phyloP scores from a whole-genome alignment of 305 asterid genomes.

The Andrographis paniculata region DNA sequence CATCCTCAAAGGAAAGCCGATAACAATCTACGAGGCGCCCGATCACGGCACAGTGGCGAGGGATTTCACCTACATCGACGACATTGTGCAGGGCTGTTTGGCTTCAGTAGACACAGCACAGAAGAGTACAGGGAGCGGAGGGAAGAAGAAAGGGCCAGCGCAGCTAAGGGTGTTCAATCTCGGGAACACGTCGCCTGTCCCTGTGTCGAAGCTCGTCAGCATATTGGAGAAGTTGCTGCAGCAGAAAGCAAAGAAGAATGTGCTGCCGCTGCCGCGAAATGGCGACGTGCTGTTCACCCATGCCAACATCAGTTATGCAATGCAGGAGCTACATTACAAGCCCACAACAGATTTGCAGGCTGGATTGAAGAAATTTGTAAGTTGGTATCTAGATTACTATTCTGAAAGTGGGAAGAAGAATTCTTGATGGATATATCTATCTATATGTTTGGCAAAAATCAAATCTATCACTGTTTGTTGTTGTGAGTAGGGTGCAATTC shows the following conservation, averaged over 20 bases:
- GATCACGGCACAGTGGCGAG: slow-evolving; percentile 23
- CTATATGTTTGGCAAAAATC: background rate
- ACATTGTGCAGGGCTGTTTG: slow-evolving; percentile 25
- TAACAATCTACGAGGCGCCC: slow-evolving; percentile 20
- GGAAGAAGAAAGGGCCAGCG: slow-evolving; percentile 27
- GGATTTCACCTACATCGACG: slow-evolving; percentile 30
- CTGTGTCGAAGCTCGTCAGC: slow-evolving; percentile 29
- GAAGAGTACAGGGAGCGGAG: slow-evolving; percentile 31
- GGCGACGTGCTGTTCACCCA: slow-evolving; percentile 36
- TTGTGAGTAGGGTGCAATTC: too few relatives aligned
- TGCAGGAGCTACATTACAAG: slow-evolving; percentile 26
- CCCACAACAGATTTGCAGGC: slow-evolving; percentile 31
- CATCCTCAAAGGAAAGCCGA: slow-evolving; percentile 25
- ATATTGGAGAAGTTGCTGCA: slow-evolving; percentile 28
- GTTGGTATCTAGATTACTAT: slow-evolving; percentile 30
- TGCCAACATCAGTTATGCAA: slow-evolving; percentile 36
- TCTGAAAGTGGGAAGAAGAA: slow-evolving; percentile 16
- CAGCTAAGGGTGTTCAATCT: slow-evolving; percentile 32
- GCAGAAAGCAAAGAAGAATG: slow-evolving; percentile 25
- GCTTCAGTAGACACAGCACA: slow-evolving; percentile 22
- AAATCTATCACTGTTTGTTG: too few relatives aligned
- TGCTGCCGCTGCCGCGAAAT: slow-evolving; percentile 31
- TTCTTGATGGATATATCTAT: slow-evolving; percentile 1
- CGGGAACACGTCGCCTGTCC: slow-evolving; percentile 36
- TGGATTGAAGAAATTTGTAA: slow-evolving; percentile 27